A percentile compares a stretch with the other conserved stretches of the same genome.
Evolutionary conservation across 2,329 filamentous ascomycete genomes (phyloP).

Genomic region (Exophiala sideris): DNA sequence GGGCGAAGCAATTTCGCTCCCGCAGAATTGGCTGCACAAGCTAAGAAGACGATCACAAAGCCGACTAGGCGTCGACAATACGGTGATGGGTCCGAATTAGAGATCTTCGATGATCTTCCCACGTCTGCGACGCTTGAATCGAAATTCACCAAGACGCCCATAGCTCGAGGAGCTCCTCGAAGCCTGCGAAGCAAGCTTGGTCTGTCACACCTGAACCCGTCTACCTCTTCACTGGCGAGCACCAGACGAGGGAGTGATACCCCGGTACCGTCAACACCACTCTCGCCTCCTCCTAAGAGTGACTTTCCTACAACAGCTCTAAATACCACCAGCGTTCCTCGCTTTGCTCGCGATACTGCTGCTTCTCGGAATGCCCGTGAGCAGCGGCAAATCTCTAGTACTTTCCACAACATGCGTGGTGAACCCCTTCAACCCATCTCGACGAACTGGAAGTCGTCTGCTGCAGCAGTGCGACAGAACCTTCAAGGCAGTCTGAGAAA

Average conservation of each 20-base stretch:
- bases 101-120: conserved; percentile 90
- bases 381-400: conserved; percentile 52
- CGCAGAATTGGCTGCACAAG: conserved; percentile 51
- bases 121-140: conserved; percentile 80
- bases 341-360: conserved; percentile 65
- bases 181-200: conserved; percentile 53
- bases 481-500: conserved; percentile 44
- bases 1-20: conserved; percentile 47
- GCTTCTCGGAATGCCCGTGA: conserved; percentile 64
- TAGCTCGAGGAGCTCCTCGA: conserved; percentile 65
- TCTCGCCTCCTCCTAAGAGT: conserved; percentile 50
- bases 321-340: conserved; percentile 40
- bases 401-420: conserved; percentile 38
- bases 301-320: conserved; percentile 41
- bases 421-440: conserved; percentile 51
- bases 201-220: conserved; percentile 35
- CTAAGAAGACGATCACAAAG: conserved; percentile 70
- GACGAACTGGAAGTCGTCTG: conserved; percentile 58
- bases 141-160: conserved; percentile 76
- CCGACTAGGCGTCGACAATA: conserved; percentile 70
- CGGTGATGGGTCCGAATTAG: conserved; percentile 88
- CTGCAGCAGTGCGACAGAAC: conserved; percentile 6
- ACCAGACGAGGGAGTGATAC: conserved; percentile 32
- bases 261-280: conserved; percentile 57
- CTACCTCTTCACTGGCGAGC: conserved; percentile 28